Conservation (phyloP, 257 asterid genomes). For the Parsonsia alboflavescens region DNA sequence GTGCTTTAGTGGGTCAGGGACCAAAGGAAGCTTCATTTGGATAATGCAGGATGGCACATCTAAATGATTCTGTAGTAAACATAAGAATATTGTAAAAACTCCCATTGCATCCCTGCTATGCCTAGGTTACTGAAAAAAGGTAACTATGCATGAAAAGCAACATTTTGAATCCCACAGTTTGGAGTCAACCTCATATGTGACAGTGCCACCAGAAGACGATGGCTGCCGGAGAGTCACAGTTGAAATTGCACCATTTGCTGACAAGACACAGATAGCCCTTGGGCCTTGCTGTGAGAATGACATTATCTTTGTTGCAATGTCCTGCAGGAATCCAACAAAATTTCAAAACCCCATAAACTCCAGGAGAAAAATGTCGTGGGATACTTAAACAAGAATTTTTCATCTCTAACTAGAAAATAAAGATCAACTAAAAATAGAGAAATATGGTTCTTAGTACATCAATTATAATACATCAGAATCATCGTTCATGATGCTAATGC, state of each 20-base stretch:
- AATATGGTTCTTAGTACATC: background rate
- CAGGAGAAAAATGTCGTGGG: background rate
- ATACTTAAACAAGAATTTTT: background rate
- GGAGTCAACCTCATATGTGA: constrained; percentile 69
- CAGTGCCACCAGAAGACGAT: constrained; percentile 61
- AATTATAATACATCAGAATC: background rate
- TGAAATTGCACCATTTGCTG: constrained; percentile 70
- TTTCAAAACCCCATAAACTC: background rate
- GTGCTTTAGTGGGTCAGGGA: too few relatives aligned
- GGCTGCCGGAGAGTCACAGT: constrained; percentile 55
- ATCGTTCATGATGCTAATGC: background rate
- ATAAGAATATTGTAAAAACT: background rate
- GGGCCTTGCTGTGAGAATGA: constrained; percentile 60
- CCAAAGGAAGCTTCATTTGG: background rate
- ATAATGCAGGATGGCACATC: background rate
- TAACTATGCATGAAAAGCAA: background rate
- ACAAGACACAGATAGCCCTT: constrained; percentile 55
- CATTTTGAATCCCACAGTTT: background rate
- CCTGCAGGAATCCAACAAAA: constrained; percentile 39
- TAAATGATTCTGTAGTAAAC: background rate
- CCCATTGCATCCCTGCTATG: background rate
- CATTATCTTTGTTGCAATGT: constrained; percentile 56
- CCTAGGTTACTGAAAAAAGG: background rate
- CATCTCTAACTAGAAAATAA: background rate
- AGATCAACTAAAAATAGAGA: background rate